A percentile compares a stretch with the other conserved stretches of the same genome.
These are phyloP conservation scores for Fusarium secorum DNA, from an alignment of 2,329 filamentous ascomycete species.

Conservation along the genomic window DNA sequence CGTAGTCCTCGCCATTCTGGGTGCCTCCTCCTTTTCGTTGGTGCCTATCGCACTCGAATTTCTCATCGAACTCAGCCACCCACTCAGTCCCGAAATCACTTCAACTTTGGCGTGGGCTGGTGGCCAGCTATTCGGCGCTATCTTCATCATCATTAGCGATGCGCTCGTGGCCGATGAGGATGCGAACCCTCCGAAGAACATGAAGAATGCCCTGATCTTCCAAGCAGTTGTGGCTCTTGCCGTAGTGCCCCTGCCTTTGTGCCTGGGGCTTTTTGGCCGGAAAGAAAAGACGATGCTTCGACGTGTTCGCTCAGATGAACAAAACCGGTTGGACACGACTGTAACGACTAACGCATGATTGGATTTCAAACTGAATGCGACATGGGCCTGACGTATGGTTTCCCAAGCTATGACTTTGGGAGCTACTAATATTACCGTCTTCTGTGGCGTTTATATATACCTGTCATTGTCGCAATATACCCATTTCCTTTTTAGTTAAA, in stretches of 20 bases:
- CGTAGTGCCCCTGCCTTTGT: conserved; percentile 72
- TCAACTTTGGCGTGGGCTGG: conserved; percentile 85
- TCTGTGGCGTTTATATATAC: conserved; percentile 11
- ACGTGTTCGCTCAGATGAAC: conserved; percentile 57
- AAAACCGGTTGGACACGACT: conserved; percentile 31
- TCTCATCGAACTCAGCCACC: conserved; percentile 85
- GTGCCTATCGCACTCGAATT: conserved; percentile 88
- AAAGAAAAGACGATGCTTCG: conserved; percentile 58
- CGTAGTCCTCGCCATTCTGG: conserved; percentile 76
- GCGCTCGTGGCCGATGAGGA: conserved; percentile 67
- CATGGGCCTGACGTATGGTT: not conserved
- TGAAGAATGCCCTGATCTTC: conserved; percentile 80
- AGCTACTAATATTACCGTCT: conserved; percentile 9
- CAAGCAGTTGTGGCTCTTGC: conserved; percentile 74
- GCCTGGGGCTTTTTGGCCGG: conserved; percentile 74
- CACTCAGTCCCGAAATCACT: conserved; percentile 84
- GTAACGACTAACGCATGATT: conserved; percentile 28
- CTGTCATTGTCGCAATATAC: conserved; percentile 39
- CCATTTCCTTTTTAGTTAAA: conserved; percentile 24
- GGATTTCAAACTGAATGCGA: not conserved
- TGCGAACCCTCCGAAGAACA: conserved; percentile 70
- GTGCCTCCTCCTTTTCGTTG: conserved; percentile 80
- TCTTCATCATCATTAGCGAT: conserved; percentile 85
- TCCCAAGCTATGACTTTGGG: not conserved
- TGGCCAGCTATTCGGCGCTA: conserved; percentile 83